These are phyloP conservation scores for Talaromyces ruber DNA, from an alignment of 495 filamentous ascomycete species.

Conservation along the genomic window DNA sequence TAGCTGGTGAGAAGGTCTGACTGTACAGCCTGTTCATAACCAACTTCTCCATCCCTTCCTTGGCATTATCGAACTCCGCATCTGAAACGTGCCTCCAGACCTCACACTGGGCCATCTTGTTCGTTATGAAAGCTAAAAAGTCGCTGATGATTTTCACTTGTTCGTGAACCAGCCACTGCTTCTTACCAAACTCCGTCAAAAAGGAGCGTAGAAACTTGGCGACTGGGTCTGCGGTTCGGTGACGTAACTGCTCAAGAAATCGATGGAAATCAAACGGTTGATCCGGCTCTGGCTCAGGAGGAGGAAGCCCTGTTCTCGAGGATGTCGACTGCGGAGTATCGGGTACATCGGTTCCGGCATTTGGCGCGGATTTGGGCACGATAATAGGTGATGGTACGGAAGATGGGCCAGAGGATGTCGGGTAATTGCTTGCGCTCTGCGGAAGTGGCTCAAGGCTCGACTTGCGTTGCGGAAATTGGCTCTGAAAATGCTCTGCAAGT, in stretches of 20 bases:
- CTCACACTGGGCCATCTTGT: conserved; percentile 98
- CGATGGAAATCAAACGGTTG: conserved; percentile 97
- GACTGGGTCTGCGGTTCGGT: conserved; percentile 92
- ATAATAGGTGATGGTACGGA: conserved; percentile 1
- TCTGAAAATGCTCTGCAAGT: conserved; percentile 57
- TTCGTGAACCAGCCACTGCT: conserved; percentile 99
- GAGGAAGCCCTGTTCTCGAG: conserved; percentile 51
- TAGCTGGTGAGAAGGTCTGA: conserved; percentile 93
- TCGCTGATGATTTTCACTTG: conserved; percentile 98
- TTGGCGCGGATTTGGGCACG: conserved; percentile 8
- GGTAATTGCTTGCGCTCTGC: conserved; percentile 11
- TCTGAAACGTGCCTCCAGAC: conserved; percentile 95
- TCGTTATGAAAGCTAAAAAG: conserved; percentile 94
- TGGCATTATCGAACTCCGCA: conserved; percentile 95
- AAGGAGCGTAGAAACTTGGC: conserved; percentile 94
- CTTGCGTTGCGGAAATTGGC: conserved; percentile 69
- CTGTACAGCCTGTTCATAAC: conserved; percentile 98
- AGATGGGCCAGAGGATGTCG: neutral
- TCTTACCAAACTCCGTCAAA: conserved; percentile 88
- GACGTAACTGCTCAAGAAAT: conserved; percentile 89
- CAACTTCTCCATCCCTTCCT: conserved; percentile 99
- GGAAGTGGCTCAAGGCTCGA: conserved; percentile 68
- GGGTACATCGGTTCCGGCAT: conserved; percentile 12
- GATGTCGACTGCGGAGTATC: conserved; percentile 41
- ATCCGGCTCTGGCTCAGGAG: conserved; percentile 81